Conservation (phyloP, 2,329 filamentous ascomycete genomes). For the Aspergillus niger region DNA sequence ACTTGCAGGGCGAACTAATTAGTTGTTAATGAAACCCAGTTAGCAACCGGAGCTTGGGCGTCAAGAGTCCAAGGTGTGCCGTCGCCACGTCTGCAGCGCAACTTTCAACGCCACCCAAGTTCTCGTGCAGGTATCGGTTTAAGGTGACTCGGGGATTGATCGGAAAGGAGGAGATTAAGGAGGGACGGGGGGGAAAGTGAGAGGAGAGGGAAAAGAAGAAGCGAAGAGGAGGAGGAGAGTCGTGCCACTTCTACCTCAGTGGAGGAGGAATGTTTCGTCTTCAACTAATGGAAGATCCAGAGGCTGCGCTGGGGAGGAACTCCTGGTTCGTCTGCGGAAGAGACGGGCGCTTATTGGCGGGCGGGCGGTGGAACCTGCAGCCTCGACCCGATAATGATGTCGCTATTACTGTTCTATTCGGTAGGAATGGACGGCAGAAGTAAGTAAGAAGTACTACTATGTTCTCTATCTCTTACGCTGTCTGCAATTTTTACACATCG, state of each 20-base stretch:
- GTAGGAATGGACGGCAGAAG: too few species aligned
- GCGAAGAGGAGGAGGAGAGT: not conserved
- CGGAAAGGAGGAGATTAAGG: not conserved
- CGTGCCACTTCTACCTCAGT: not conserved
- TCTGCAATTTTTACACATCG: not conserved
- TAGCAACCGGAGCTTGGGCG: constrained; percentile 9
- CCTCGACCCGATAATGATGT: not conserved
- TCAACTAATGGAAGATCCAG: not conserved
- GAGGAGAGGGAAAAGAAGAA: not conserved
- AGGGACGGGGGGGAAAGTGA: not conserved
- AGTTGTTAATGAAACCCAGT: not conserved
- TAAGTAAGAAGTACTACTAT: not conserved
- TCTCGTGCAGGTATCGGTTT: not conserved
- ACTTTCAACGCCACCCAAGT: not conserved
- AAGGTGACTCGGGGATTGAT: not conserved
- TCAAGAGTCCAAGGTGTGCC: constrained; percentile 4
- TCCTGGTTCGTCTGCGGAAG: not conserved
- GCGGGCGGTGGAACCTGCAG: not conserved
- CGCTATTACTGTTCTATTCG: not conserved
- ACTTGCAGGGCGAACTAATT: constrained; percentile 3
- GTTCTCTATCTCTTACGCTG: not conserved
- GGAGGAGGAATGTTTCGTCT: not conserved
- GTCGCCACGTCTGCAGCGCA: constrained; percentile 7
- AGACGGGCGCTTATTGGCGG: not conserved
- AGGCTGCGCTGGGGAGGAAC: not conserved